A percentile compares a stretch with the other conserved stretches of the same genome.
Conservation (phyloP, 2,329 filamentous ascomycete genomes). For the Aureobasidium sp. region DNA sequence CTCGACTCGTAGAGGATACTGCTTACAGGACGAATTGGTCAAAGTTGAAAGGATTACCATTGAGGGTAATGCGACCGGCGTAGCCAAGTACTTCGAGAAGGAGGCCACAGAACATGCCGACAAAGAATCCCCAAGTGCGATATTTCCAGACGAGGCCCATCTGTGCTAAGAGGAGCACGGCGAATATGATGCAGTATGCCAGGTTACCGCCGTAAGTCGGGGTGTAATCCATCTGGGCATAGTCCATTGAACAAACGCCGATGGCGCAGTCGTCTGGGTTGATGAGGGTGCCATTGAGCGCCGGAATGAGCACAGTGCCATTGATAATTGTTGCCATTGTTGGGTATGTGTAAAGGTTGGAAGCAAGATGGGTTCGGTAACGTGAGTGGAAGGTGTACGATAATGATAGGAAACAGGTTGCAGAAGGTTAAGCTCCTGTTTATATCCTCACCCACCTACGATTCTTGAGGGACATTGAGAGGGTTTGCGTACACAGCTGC, state of each 20-base stretch:
- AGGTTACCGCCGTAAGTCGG: constrained; percentile 44
- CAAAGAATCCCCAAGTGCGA: constrained; percentile 48
- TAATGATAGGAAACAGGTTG: not conserved
- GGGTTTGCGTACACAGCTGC: not conserved
- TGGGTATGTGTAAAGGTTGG: not conserved
- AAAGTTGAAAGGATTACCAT: constrained; percentile 43
- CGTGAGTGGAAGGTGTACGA: not conserved
- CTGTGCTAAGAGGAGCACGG: constrained; percentile 39
- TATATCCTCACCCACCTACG: not conserved
- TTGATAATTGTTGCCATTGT: constrained; percentile 4
- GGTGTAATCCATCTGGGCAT: constrained; percentile 43
- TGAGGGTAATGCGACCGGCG: constrained; percentile 44
- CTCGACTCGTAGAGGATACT: too few species aligned
- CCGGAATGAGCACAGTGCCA: not conserved
- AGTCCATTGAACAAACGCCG: constrained; percentile 24
- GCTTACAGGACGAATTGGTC: constrained; percentile 43
- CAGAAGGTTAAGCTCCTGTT: not conserved
- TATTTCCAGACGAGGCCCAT: constrained; percentile 41
- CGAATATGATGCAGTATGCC: constrained; percentile 46
- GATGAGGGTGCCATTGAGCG: constrained; percentile 10
- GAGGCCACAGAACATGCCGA: constrained; percentile 40
- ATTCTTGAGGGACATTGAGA: not conserved
- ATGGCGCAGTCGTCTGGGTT: constrained; percentile 17
- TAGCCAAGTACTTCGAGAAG: constrained; percentile 48
- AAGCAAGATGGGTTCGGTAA: not conserved